These are phyloP conservation scores for Geosiphon pyriformis DNA, from an alignment of 192 early-diverging fungal species.

Conservation along the genomic window DNA sequence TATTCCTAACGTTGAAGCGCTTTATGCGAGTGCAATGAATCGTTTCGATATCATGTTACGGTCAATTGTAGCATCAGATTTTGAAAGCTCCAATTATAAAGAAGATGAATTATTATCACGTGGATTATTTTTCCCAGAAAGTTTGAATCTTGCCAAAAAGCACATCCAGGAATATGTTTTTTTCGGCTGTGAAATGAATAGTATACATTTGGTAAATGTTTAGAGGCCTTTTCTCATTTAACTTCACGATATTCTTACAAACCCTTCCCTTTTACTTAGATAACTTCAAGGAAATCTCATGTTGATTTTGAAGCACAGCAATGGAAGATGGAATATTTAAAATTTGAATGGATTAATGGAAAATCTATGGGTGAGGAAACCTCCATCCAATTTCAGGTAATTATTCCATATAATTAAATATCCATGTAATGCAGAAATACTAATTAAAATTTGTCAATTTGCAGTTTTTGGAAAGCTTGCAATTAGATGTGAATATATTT, in stretches of 20 bases:
- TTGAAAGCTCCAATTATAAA: too few species aligned
- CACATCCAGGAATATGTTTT: background rate
- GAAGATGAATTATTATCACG: too few species aligned
- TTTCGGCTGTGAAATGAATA: background rate
- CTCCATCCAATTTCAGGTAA: conserved; percentile 12
- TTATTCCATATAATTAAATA: background rate
- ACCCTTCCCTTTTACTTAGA: background rate
- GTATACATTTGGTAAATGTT: background rate
- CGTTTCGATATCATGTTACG: background rate
- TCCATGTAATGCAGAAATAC: background rate
- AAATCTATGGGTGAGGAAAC: background rate
- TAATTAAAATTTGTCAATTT: background rate
- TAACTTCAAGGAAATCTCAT: conserved; percentile 5
- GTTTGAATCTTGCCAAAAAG: background rate
- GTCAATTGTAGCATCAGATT: background rate
- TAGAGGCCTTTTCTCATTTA: too few species aligned
- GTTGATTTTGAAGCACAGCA: conserved; percentile 15
- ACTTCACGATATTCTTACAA: too few species aligned
- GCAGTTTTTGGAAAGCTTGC: conserved; percentile 11
- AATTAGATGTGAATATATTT: conserved; percentile 13
- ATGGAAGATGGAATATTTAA: conserved; percentile 11
- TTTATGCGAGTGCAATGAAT: background rate
- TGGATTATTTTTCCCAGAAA: too few species aligned
- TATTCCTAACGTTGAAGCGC: background rate
- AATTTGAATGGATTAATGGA: conserved; percentile 20